phyloP scores from a whole-genome alignment of 2,329 filamentous ascomycete genomes.

The Talaromyces sp. region DNA sequence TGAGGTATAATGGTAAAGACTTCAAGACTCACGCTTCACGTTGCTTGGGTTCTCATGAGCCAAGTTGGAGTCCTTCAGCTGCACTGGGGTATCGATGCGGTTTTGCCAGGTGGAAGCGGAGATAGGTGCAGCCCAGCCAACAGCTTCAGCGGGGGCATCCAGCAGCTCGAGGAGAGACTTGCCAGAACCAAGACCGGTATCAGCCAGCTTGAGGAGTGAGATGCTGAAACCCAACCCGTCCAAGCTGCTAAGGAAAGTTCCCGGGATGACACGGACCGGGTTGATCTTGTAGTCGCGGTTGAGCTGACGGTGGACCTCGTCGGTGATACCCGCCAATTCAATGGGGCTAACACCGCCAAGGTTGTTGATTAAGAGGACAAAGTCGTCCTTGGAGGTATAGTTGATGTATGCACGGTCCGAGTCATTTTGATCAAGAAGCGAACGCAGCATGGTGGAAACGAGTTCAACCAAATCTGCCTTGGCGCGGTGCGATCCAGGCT shows the following conservation, averaged over 20 bases:
- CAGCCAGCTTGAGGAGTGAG: slow-evolving; percentile 64
- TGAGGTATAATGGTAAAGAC: neutral
- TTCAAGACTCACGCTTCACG: slow-evolving; percentile 48
- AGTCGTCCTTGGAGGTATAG: slow-evolving; percentile 59
- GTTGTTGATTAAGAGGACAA: slow-evolving; percentile 70
- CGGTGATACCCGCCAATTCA: slow-evolving; percentile 67
- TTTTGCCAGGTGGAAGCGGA: slow-evolving; percentile 61
- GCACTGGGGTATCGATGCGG: slow-evolving; percentile 45
- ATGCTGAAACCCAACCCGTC: slow-evolving; percentile 74
- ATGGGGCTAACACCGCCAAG: slow-evolving; percentile 69
- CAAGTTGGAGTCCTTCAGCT: slow-evolving; percentile 44
- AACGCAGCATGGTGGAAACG: slow-evolving; percentile 64
- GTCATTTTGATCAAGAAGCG: slow-evolving; percentile 65
- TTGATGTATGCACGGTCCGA: slow-evolving; percentile 65
- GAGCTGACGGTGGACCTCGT: slow-evolving; percentile 67
- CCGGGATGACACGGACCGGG: slow-evolving; percentile 63
- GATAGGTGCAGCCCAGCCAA: slow-evolving; percentile 67
- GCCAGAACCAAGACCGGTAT: slow-evolving; percentile 59
- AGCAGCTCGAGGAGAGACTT: slow-evolving; percentile 65
- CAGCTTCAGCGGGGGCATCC: slow-evolving; percentile 68
- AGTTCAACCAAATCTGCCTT: slow-evolving; percentile 54
- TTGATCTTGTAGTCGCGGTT: slow-evolving; percentile 61
- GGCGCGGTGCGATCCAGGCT: slow-evolving; percentile 58
- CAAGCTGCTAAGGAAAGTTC: slow-evolving; percentile 72
- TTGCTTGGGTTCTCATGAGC: slow-evolving; percentile 56